These are phyloP conservation scores for Saitozyma sp. DNA, from an alignment of 768 basidiomycete genomes.

Conservation along the genomic window DNA sequence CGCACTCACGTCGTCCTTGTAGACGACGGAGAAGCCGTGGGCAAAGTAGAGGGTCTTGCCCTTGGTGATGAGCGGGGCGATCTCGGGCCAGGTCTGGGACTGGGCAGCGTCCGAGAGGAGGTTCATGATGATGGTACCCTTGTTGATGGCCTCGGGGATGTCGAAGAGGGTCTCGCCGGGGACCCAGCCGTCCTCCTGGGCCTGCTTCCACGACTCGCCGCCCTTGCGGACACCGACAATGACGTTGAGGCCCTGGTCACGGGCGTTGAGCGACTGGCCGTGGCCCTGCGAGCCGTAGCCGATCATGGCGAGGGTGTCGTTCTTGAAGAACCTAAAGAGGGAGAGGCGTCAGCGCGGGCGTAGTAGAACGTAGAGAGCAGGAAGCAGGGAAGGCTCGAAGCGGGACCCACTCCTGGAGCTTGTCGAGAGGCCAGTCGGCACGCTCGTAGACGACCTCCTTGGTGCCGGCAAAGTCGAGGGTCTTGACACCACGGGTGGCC, in stretches of 20 bases:
- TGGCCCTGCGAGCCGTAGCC: conserved; percentile 96
- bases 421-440: conserved; percentile 94
- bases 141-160: conserved; percentile 94
- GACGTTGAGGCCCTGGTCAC: conserved; percentile 98
- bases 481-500: conserved; percentile 78
- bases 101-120: conserved; percentile 99
- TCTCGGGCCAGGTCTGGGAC: conserved; percentile 84
- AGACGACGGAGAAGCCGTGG: conserved; percentile 98
- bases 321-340: conserved; percentile 77
- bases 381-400: not conserved
- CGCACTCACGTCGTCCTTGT: conserved; percentile 73
- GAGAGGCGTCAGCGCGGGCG: no score
- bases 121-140: conserved; percentile 99
- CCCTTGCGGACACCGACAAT: conserved; percentile 96
- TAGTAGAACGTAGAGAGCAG: not conserved
- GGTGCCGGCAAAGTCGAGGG: conserved; percentile 92
- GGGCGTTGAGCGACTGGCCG: conserved; percentile 97
- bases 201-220: conserved; percentile 96
- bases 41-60: conserved; percentile 99
- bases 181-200: conserved; percentile 94
- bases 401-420: conserved; percentile 75
- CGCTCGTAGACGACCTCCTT: conserved; percentile 94
- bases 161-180: conserved; percentile 97
- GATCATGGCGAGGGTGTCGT: conserved; percentile 97
- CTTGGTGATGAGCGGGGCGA: conserved; percentile 95